These are phyloP conservation scores for Fusarium nurragi DNA, from an alignment of 2,329 filamentous ascomycete species.

Conservation along the genomic window DNA sequence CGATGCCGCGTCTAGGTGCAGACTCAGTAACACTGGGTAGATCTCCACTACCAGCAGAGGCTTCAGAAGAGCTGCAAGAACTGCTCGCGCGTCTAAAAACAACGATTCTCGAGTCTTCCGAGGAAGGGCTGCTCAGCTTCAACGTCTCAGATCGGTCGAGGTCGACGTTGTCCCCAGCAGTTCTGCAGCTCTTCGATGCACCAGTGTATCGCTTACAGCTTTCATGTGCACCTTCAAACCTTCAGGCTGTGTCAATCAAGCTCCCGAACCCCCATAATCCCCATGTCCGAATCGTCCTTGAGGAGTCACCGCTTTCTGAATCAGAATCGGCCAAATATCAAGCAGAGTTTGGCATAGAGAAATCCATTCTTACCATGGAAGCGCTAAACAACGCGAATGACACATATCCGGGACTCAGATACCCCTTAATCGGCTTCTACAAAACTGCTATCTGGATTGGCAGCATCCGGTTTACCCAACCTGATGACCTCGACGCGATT, in stretches of 20 bases:
- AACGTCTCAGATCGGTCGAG: conserved; percentile 12
- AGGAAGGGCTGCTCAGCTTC: not conserved
- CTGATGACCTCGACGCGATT: not conserved
- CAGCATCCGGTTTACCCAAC: not conserved
- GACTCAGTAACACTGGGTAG: not conserved
- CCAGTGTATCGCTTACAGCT: conserved; percentile 11
- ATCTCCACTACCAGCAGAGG: not conserved
- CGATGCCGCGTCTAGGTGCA: not conserved
- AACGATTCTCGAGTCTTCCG: not conserved
- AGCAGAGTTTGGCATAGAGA: not conserved
- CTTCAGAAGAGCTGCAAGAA: not conserved
- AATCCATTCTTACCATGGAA: not conserved
- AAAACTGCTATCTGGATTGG: conserved; percentile 14
- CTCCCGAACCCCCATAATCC: not conserved
- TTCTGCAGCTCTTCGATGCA: conserved; percentile 6
- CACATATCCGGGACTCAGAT: not conserved
- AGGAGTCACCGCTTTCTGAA: not conserved
- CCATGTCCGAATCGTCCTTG: conserved; percentile 10
- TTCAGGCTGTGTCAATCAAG: not conserved
- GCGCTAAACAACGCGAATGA: not conserved
- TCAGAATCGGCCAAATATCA: not conserved
- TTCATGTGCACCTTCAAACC: not conserved
- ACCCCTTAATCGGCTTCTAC: conserved; percentile 17
- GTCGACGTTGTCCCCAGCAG: not conserved
- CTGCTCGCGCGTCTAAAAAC: not conserved